Conservation (phyloP, 495 filamentous ascomycete species). For the Copromyces sp. region DNA sequence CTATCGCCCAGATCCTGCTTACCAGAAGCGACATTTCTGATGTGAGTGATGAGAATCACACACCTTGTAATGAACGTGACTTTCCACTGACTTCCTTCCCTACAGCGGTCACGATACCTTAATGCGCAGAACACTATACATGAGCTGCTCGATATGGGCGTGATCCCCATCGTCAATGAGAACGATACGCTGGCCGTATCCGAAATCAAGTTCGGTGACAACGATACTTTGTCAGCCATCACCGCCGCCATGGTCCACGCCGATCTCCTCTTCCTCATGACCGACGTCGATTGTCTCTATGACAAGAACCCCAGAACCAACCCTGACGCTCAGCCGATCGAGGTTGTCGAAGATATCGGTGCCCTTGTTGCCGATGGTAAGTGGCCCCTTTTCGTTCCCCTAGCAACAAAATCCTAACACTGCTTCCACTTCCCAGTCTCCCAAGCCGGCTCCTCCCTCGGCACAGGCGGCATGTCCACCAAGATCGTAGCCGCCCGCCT, state of each 20-base stretch:
- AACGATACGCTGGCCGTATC: slow-evolving; percentile 95
- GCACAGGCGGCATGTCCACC: slow-evolving; percentile 96
- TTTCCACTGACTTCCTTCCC: not conserved
- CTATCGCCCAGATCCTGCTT: slow-evolving; percentile 86
- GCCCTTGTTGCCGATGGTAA: slow-evolving; percentile 72
- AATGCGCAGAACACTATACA: slow-evolving; percentile 92
- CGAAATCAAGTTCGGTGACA: slow-evolving; percentile 99
- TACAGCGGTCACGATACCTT: slow-evolving; percentile 78
- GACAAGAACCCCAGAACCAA: slow-evolving; percentile 84
- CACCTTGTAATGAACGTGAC: not conserved
- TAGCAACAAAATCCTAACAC: not conserved
- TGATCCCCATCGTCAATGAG: slow-evolving; percentile 97
- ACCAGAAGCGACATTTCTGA: slow-evolving; percentile 97
- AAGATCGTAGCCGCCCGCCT: slow-evolving; percentile 93
- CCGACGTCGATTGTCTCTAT: slow-evolving; percentile 94
- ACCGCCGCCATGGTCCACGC: slow-evolving; percentile 96
- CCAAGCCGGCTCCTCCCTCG: slow-evolving; percentile 74
- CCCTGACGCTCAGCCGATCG: slow-evolving; percentile 78
- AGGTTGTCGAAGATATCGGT: slow-evolving; percentile 83
- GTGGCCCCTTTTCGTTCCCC: not conserved
- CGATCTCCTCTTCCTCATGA: slow-evolving; percentile 97
- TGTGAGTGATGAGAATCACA: slow-evolving; percentile 38
- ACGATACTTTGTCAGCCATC: slow-evolving; percentile 92
- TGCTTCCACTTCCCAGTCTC: slow-evolving; percentile 47
- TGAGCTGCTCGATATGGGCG: slow-evolving; percentile 86